Conservation (phyloP, 2,329 filamentous ascomycete genomes). For the Dactylellina parvicollis region DNA sequence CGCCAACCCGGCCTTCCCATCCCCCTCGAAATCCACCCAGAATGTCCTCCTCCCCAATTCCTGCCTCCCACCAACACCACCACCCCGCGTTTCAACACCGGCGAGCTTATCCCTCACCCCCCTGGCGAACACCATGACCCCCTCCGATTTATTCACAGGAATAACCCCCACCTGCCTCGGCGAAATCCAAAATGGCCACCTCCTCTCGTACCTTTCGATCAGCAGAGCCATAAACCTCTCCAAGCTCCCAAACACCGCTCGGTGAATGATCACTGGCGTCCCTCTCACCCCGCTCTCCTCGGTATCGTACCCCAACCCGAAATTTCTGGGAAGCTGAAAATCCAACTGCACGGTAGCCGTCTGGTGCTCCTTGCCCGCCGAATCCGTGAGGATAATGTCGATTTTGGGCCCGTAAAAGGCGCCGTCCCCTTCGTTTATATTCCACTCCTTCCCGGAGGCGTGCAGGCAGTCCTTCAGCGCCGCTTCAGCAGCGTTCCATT, state of each 20-base stretch:
- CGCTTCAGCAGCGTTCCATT: constrained; percentile 72
- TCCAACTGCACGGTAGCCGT: constrained; percentile 89
- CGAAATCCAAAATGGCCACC: constrained; percentile 89
- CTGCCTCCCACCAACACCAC: constrained; percentile 60
- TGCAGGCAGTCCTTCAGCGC: constrained; percentile 73
- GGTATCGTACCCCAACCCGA: constrained; percentile 76
- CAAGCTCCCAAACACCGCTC: constrained; percentile 83
- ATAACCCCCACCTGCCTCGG: constrained; percentile 77
- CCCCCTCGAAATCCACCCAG: constrained; percentile 74
- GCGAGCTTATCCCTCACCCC: constrained; percentile 62
- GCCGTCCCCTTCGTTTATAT: constrained; percentile 80
- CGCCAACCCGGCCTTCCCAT: constrained; percentile 66
- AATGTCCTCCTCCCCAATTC: constrained; percentile 56
- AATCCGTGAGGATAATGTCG: constrained; percentile 82
- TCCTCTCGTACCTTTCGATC: constrained; percentile 82
- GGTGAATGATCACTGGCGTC: constrained; percentile 80
- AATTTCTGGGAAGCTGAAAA: constrained; percentile 86
- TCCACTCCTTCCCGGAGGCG: constrained; percentile 74
- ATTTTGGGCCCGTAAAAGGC: constrained; percentile 95
- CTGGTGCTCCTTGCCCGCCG: constrained; percentile 85
- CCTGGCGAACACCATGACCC: constrained; percentile 64
- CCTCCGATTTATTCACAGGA: constrained; percentile 71
- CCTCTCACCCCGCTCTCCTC: constrained; percentile 39
- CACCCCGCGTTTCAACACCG: constrained; percentile 65
- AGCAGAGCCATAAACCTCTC: constrained; percentile 85